Base-by-base conservation (phyloP, 805 yeast genomes). In the Metschnikowia koreensis region DNA sequence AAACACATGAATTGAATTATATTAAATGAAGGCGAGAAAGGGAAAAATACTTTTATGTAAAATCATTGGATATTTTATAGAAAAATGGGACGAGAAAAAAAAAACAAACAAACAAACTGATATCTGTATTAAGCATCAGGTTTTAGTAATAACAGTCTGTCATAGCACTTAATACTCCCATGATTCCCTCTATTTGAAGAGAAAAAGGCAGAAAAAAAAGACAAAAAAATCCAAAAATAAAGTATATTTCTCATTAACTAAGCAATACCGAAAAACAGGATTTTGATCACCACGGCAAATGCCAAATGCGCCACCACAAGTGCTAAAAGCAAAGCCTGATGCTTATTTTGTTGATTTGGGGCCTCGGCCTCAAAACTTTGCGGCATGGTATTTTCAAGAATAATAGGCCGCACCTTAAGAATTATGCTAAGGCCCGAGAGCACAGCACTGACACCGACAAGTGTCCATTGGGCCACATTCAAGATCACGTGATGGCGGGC, bases 201-300 rank as follows among this genome's bases (percentile, higher is more conserved):
- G 4, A 22, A 22, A 22, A 22, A 3, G 22, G 22, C 22, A 22
- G 4, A 22, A 22, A 22, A 22, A 22, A 22, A 3, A 4, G 22
- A 2, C 2, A 4, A 22, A 22, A 22, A 22, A 22, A 22, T 3
- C 2, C 4, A 22, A 22, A 4, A 22, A 22, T 3, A 22, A 4
- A 2, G 22, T 22, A 22, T 22, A 22, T 22, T 22, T 22, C 22
- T 22, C 4, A 22, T 22, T 22, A 22, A 28, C 31, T 34, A 49
- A 8, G 48, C 52, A 9, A 49, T 49, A 5, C 52, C 52, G 62
- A 87, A 87, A 70, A 86, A 87, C 47, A 81, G 68, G 11, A 84
- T 73, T 67, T 86, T 85, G 45, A 87, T 87, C 7, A 83, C 79
- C 39, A 87, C 66, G 0, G 89, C 80, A 58, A 86, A 80, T 1